A percentile compares a stretch with the other conserved stretches of the same genome.
Conservation (phyloP, 1,284 basidiomycete genomes). For the Peniophora sp. region DNA sequence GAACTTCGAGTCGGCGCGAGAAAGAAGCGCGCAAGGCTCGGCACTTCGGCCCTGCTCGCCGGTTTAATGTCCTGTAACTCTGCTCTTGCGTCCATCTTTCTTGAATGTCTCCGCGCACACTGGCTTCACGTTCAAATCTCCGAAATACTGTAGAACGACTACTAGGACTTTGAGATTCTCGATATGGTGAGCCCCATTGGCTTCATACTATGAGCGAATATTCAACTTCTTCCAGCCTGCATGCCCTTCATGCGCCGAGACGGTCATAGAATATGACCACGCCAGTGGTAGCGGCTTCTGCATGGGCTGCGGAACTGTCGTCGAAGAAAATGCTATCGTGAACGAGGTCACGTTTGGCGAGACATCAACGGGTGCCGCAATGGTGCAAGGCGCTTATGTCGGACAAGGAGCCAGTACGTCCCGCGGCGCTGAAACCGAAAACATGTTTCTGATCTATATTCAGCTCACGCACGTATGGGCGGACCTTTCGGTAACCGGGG, state of each 20-base stretch:
- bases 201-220: too few species aligned
- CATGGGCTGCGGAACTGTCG: conserved; percentile 77
- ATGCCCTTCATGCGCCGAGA: conserved; percentile 69
- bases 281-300: conserved; percentile 82
- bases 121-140: too few species aligned
- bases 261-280: conserved; percentile 74
- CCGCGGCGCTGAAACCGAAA: too few species aligned
- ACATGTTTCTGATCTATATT: neutral
- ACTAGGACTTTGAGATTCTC: too few species aligned
- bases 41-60: too few species aligned
- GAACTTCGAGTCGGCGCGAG: too few species aligned
- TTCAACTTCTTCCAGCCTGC: conserved; percentile 29
- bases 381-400: conserved; percentile 95
- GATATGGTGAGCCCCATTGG: too few species aligned
- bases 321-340: conserved; percentile 93
- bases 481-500: conserved; percentile 76
- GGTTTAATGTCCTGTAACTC: too few species aligned
- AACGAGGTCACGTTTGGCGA: conserved; percentile 90
- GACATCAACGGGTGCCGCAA: conserved; percentile 85
- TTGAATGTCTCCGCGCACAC: too few species aligned
- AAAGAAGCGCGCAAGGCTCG: too few species aligned
- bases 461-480: conserved; percentile 73
- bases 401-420: conserved; percentile 86
- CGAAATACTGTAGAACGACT: too few species aligned
- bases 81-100: too few species aligned